Evolutionary conservation across 2,329 filamentous ascomycete genomes (phyloP), one percentile per base, ranked within the genome.

Genomic region (Fusarium vanettenii): DNA sequence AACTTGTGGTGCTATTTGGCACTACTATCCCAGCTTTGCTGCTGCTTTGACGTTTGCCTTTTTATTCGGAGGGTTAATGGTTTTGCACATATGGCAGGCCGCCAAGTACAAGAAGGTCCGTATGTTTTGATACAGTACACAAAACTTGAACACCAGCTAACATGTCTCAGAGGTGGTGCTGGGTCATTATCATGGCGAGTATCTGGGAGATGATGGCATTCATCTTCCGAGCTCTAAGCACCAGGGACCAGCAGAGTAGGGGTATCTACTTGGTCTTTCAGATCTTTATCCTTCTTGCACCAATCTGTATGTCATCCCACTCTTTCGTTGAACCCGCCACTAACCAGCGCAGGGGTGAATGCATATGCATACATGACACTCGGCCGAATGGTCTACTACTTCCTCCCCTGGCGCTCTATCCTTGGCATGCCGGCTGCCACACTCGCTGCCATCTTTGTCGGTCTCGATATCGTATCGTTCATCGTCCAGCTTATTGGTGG

Each of bases 321-420:
- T 18, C 3, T 1, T 27, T 3, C 11, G 10, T 2, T 6, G 0
- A 2, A 5, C 0, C 3, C 11, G 16, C 10, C 2, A 27, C 66
- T 78, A 31, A 78, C 60, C 25, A 33, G 1, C 1, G 2, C 35
- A 83, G 82, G 82, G 82, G 79, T 87, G n/a, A 87, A 87, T 67
- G 85, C 85, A 3, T 87, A 85, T 69, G 82, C 82, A 29, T 87
- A 86, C 77, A 86, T 87, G 84, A 79, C 84, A 5, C 79, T 87
- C 16, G 85, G 82, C 4, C 82, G 85, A 3, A 86, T 87, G 84
- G 82, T 86, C 27, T 77, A 87, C 75, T 86, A 81, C 71, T 86
- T 84, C 64, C 50, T 83, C 3, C 84, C 84, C 2, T 80, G 81
- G 0, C 81, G 80, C 18, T 78, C 78, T 6, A 79, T 87, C n/a